A percentile compares a stretch with the other conserved stretches of the same genome.
phyloP scores from a whole-genome alignment of 1,139 yeast species.

The Yamadazyma atmosphaerica region DNA sequence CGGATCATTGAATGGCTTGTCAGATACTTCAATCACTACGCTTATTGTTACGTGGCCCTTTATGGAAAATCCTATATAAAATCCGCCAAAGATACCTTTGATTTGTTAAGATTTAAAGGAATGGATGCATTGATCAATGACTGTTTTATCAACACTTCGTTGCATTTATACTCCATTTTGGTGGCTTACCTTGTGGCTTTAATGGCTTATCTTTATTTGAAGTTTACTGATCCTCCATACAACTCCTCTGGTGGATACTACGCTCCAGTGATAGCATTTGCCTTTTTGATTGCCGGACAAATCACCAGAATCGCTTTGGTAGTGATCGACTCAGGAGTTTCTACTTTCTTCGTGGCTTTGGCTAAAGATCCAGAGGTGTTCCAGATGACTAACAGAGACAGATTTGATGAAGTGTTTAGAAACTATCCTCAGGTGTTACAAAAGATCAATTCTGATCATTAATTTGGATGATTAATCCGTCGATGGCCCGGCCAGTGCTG shows the following conservation, averaged over 20 bases:
- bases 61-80: conserved; percentile 78
- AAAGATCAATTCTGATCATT: conserved; percentile 44
- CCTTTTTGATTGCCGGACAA: conserved; percentile 76
- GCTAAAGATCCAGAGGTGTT: conserved; percentile 88
- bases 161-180: conserved; percentile 69
- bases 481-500: no score
- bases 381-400: conserved; percentile 72
- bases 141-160: conserved; percentile 73
- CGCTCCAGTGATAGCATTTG: conserved; percentile 77
- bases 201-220: conserved; percentile 68
- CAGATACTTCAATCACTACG: conserved; percentile 86
- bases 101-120: conserved; percentile 75
- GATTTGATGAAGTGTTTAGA: conserved; percentile 68
- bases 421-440: conserved; percentile 76
- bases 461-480: conserved; percentile 1
- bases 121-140: conserved; percentile 86
- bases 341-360: conserved; percentile 84
- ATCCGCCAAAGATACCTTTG: conserved; percentile 83
- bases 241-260: conserved; percentile 66
- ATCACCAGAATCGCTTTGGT: conserved; percentile 71
- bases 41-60: conserved; percentile 83
- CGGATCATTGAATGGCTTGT: conserved; percentile 76
- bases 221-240: conserved; percentile 71
- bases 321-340: conserved; percentile 76
- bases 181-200: conserved; percentile 71